Evolutionary conservation across 495 filamentous ascomycete species (phyloP).

Genomic region (Cudoniella acicularis): DNA sequence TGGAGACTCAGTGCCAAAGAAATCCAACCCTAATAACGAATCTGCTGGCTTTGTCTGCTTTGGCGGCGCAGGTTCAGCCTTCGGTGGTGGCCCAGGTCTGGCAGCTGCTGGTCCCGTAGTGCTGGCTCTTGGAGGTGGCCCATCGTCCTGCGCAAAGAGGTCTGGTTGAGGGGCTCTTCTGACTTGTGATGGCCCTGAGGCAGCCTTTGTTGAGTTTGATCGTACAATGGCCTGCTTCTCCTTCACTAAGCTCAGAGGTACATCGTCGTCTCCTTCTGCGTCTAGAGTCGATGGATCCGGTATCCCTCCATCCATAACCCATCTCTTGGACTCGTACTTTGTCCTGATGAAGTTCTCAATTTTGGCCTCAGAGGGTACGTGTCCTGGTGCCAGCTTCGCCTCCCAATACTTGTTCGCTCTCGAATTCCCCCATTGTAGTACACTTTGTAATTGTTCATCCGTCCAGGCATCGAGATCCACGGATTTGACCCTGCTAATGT

Average conservation of each 20-base stretch:
- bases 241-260: conserved; percentile 56
- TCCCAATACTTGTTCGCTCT: conserved; percentile 99
- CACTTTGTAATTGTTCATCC: conserved; percentile 91
- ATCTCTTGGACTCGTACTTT: conserved; percentile 96
- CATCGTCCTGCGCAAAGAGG: conserved; percentile 42
- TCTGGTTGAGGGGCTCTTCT: conserved; percentile 42
- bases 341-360: conserved; percentile 99
- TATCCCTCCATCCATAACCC: conserved; percentile 95
- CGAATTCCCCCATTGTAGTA: conserved; percentile 90
- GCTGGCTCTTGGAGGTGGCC: conserved; percentile 41
- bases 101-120: conserved; percentile 61
- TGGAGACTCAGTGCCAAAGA: conserved; percentile 70
- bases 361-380: conserved; percentile 96
- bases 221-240: conserved; percentile 52
- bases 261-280: conserved; percentile 78
- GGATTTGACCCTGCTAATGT: conserved; percentile 96
- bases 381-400: conserved; percentile 82
- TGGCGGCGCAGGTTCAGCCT: conserved; percentile 58
- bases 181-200: conserved; percentile 32
- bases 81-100: conserved; percentile 54
- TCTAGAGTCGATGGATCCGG: conserved; percentile 88
- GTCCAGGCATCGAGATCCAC: conserved; percentile 98
- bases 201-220: conserved; percentile 18
- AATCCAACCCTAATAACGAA: conserved; percentile 89
- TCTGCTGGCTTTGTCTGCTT: conserved; percentile 72